These are phyloP conservation scores for Aureobasidium uvarum DNA, from an alignment of 2,329 filamentous ascomycete species.

Conservation along the genomic window DNA sequence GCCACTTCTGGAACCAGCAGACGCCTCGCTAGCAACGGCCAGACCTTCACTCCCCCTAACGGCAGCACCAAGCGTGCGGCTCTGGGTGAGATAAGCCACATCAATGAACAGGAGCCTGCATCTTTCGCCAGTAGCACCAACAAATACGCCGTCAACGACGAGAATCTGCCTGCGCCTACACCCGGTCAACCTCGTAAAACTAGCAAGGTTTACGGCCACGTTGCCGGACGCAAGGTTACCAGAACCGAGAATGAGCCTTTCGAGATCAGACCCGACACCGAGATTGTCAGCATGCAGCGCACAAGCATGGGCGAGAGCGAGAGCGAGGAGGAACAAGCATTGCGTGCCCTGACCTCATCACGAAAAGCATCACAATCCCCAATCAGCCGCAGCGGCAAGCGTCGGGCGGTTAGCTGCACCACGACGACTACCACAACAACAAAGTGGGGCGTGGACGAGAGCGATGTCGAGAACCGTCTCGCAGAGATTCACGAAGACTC, in stretches of 20 bases:
- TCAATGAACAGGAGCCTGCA: constrained; percentile 58
- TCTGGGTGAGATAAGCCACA: constrained; percentile 85
- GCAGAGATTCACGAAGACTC: constrained; percentile 29
- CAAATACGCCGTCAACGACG: constrained; percentile 67
- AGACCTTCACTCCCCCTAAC: constrained; percentile 82
- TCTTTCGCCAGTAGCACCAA: constrained; percentile 39
- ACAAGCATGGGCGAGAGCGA: constrained; percentile 60
- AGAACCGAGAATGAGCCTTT: constrained; percentile 55
- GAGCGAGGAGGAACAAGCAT: constrained; percentile 82
- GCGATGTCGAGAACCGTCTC: constrained; percentile 48
- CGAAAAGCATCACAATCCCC: constrained; percentile 64
- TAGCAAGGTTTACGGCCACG: constrained; percentile 72
- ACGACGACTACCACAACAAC: constrained; percentile 67
- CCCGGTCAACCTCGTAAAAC: constrained; percentile 94
- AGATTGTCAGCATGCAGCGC: constrained; percentile 60
- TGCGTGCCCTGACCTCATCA: constrained; percentile 59
- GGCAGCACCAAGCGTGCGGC: constrained; percentile 70
- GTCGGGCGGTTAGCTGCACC: constrained; percentile 71
- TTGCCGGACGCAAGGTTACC: constrained; percentile 43
- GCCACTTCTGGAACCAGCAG: constrained; percentile 45
- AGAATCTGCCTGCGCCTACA: constrained; percentile 91
- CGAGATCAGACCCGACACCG: constrained; percentile 56
- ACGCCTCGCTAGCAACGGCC: constrained; percentile 60
- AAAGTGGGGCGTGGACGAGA: constrained; percentile 46
- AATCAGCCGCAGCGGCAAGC: constrained; percentile 56